phyloP scores from a whole-genome alignment of 345 rosid species.

The Iberis pinnata region DNA sequence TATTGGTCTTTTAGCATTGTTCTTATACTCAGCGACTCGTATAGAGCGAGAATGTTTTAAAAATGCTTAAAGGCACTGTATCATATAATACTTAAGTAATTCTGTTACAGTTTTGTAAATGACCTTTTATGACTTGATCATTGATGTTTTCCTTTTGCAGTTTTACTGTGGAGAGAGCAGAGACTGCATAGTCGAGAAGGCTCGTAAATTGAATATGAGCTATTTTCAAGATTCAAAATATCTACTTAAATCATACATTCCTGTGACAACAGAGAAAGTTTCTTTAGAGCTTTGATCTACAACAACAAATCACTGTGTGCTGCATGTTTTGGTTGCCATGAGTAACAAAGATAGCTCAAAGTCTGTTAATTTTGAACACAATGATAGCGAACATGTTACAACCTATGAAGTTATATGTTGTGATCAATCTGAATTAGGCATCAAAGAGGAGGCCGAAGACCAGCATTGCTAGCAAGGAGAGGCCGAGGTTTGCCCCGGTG shows the following conservation, averaged over 20 bases:
- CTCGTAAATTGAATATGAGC: constrained; percentile 7
- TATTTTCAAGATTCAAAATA: constrained; percentile 9
- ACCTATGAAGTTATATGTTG: constrained; percentile 3
- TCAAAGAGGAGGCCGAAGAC: constrained; percentile 26
- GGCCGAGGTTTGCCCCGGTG: constrained; percentile 29
- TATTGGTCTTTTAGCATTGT: constrained; percentile 23
- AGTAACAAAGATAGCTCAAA: too few relatives aligned
- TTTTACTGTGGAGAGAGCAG: constrained; percentile 4
- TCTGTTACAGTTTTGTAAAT: not conserved
- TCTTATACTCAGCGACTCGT: constrained; percentile 15
- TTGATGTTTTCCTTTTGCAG: constrained; percentile 16
- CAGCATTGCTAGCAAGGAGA: constrained; percentile 32
- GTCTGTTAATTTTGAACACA: constrained; percentile 6
- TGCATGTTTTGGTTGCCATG: constrained; percentile 13
- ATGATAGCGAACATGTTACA: constrained; percentile 17
- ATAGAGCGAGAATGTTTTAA: constrained; percentile 10
- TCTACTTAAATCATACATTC: constrained; percentile 16
- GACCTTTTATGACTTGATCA: constrained; percentile 9
- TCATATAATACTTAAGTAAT: constrained; percentile 1
- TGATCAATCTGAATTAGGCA: constrained; percentile 8
- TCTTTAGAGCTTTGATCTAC: constrained; percentile 18
- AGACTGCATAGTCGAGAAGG: not conserved
- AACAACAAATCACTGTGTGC: constrained; percentile 15
- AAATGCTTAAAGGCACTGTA: constrained; percentile 10
- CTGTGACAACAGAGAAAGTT: constrained; percentile 10